Evolutionary conservation across 495 filamentous ascomycete genomes (phyloP).

Genomic region (Extremus antarcticus): DNA sequence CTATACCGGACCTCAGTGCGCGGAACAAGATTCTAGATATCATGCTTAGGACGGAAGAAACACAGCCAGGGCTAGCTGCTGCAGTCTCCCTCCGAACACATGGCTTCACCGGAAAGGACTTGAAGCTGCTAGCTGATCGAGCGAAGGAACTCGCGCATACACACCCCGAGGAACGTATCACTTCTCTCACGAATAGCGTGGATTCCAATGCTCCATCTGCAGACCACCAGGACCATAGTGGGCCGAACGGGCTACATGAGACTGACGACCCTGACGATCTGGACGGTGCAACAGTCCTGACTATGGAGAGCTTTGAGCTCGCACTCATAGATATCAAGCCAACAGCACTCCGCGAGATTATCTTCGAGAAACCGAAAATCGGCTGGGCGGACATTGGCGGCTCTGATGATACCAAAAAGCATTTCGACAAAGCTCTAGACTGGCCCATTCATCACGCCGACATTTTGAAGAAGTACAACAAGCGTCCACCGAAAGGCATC

Average conservation of each 20-base stretch:
- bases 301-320: constrained; percentile 41
- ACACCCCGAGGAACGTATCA: too few relatives aligned
- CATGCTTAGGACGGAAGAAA: constrained; percentile 30
- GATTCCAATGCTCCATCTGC: too few relatives aligned
- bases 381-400: constrained; percentile 87
- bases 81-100: constrained; percentile 49
- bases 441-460: constrained; percentile 56
- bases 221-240: too few relatives aligned
- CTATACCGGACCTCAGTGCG: constrained; percentile 62
- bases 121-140: constrained; percentile 26
- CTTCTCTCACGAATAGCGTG: too few relatives aligned
- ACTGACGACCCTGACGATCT: too few relatives aligned
- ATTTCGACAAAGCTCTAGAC: constrained; percentile 52
- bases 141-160: too few relatives aligned
- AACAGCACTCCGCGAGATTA: constrained; percentile 81
- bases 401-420: constrained; percentile 65
- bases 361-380: constrained; percentile 76
- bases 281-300: constrained; percentile 7
- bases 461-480: constrained; percentile 46
- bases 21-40: constrained; percentile 64
- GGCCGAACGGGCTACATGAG: too few relatives aligned
- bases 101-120: constrained; percentile 57
- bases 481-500: constrained; percentile 67
- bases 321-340: constrained; percentile 55
- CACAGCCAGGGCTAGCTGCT: constrained; percentile 25